Evolutionary conservation across 805 yeast genomes (phyloP).

Genomic region (Kluyveromyces aestuarii): DNA sequence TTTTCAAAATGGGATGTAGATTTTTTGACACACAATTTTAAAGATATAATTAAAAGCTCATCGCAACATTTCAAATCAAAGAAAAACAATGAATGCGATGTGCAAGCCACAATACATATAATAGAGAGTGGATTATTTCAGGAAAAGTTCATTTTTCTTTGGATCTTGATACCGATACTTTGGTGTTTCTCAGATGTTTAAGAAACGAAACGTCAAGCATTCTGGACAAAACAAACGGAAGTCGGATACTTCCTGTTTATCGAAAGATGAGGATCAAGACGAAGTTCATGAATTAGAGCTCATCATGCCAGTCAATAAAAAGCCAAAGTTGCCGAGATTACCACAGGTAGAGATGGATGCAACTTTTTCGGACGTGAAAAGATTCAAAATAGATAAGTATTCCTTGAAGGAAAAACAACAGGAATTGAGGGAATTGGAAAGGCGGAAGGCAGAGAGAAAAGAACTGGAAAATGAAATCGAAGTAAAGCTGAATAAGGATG

Average conservation of each 20-base stretch:
- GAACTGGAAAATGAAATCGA: neutral
- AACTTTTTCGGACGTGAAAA: neutral
- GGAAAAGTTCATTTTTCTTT: too few relatives aligned
- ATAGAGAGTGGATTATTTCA: too few relatives aligned
- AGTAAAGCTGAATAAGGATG: neutral
- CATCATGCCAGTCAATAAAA: neutral
- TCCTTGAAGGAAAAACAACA: neutral
- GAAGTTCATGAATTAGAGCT: neutral
- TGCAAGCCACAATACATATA: neutral
- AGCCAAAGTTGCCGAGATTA: neutral
- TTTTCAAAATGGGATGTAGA: neutral
- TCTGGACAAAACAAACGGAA: neutral
- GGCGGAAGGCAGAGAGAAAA: neutral
- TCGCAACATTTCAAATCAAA: neutral
- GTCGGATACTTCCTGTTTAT: neutral
- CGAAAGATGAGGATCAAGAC: neutral
- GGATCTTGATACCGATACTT: too few relatives aligned
- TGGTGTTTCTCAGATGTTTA: neutral
- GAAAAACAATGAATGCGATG: neutral
- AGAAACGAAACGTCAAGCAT: neutral
- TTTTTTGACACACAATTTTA: too few relatives aligned
- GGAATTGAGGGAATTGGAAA: neutral
- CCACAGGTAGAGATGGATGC: neutral
- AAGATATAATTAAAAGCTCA: neutral
- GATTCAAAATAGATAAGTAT: neutral